Conservation (phyloP, 305 asterid species). For the Plantago coronopus region DNA sequence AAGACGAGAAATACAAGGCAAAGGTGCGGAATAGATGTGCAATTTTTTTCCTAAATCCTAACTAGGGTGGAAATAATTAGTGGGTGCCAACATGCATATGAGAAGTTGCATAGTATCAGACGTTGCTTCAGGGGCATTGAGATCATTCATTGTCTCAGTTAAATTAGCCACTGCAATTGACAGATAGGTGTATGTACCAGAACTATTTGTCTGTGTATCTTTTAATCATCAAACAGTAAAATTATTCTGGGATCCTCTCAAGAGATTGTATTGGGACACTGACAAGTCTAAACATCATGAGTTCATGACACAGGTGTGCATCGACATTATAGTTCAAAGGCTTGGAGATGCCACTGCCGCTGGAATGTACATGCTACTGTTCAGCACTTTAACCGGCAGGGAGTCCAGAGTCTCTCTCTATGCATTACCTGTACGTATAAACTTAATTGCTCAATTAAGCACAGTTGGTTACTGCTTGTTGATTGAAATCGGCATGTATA, state of each 20-base stretch:
- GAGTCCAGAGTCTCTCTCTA: constrained; percentile 60
- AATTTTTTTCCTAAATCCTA: not conserved
- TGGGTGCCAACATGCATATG: not conserved
- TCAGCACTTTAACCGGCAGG: constrained; percentile 58
- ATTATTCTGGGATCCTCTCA: too few species aligned
- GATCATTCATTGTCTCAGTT: not conserved
- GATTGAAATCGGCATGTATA: not conserved
- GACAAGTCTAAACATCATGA: constrained; percentile 13
- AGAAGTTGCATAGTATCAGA: too few species aligned
- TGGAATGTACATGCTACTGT: constrained; percentile 79
- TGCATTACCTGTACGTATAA: constrained; percentile 69
- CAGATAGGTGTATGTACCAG: not conserved
- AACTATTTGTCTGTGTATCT: not conserved
- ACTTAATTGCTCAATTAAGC: not conserved
- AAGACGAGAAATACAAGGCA: constrained; percentile 97
- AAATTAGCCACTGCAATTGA: constrained; percentile 9
- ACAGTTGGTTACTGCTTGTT: not conserved
- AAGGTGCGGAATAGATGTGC: constrained; percentile 47
- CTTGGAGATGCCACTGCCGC: constrained; percentile 98
- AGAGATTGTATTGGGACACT: not conserved
- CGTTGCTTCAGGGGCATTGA: not conserved
- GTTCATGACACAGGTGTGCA: constrained; percentile 69
- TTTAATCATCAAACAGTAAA: not conserved
- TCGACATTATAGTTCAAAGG: constrained; percentile 93
- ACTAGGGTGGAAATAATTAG: not conserved